These are phyloP conservation scores for Picochlorum sp. DNA, from an alignment of 139 green algal species.

Conservation along the genomic window DNA sequence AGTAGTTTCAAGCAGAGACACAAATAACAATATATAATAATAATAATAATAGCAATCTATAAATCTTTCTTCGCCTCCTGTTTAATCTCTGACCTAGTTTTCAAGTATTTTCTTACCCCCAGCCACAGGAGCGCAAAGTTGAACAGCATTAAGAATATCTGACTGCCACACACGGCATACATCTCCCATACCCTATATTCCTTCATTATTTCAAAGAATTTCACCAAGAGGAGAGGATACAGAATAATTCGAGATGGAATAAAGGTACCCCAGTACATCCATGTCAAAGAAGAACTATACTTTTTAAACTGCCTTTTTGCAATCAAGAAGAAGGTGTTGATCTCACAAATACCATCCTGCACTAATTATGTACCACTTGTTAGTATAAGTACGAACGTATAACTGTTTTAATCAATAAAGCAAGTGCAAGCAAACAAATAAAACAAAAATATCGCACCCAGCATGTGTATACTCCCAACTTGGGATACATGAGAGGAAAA, in stretches of 20 bases:
- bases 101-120: constrained; percentile 7
- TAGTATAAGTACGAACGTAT: neutral
- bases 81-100: neutral
- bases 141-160: constrained; percentile 16
- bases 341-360: constrained; percentile 30
- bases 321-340: constrained; percentile 52
- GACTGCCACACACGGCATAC: neutral
- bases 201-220: constrained; percentile 13
- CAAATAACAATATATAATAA: neutral
- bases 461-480: constrained; percentile 25
- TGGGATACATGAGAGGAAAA: constrained; percentile 19
- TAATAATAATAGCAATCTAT: neutral
- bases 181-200: neutral
- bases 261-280: constrained; percentile 30
- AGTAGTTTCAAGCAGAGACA: too few relatives aligned
- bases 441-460: too few relatives aligned
- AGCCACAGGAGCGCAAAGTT: constrained; percentile 20
- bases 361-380: too few relatives aligned
- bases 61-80: neutral
- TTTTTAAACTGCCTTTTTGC: constrained; percentile 22
- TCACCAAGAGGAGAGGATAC: constrained; percentile 28
- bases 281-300: neutral
- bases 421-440: too few relatives aligned
- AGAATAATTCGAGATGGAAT: constrained; percentile 27
- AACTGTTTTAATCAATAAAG: neutral